phyloP scores from a whole-genome alignment of 2,329 filamentous ascomycete species.

The Aspergillus fructus region DNA sequence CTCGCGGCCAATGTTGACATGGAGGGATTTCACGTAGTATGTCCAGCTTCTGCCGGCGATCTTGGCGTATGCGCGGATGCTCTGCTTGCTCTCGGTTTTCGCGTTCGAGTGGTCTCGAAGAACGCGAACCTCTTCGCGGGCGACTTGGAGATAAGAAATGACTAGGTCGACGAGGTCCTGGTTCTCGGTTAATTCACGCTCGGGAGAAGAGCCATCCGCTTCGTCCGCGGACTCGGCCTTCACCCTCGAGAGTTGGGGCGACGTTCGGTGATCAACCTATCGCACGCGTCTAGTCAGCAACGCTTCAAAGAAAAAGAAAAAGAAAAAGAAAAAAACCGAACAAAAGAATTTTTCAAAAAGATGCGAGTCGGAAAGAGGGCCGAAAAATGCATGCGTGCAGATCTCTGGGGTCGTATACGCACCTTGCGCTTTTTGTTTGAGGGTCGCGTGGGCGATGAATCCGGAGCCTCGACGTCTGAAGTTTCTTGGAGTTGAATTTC shows the following conservation, averaged over 20 bases:
- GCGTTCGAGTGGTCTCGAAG: slow-evolving; percentile 46
- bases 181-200: slow-evolving; percentile 42
- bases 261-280: slow-evolving; percentile 37
- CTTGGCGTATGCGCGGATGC: slow-evolving; percentile 51
- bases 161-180: slow-evolving; percentile 49
- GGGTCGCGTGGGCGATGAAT: slow-evolving; percentile 49
- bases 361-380: not conserved
- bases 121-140: slow-evolving; percentile 46
- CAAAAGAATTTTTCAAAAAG: not conserved
- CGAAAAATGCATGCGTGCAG: not conserved
- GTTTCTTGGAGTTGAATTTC: slow-evolving; percentile 45
- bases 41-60: slow-evolving; percentile 53
- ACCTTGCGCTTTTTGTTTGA: slow-evolving; percentile 52
- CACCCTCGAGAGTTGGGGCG: slow-evolving; percentile 30
- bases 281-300: slow-evolving; percentile 1
- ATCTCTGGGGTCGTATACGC: slow-evolving; percentile 3
- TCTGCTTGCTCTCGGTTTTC: slow-evolving; percentile 46
- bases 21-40: slow-evolving; percentile 51
- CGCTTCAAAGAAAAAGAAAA: not conserved
- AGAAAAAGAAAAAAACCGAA: not conserved
- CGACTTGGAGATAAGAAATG: slow-evolving; percentile 46
- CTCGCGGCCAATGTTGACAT: slow-evolving; percentile 51
- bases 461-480: slow-evolving; percentile 46
- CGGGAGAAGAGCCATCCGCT: slow-evolving; percentile 41
- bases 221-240: slow-evolving; percentile 43